Base-by-base conservation (phyloP, 208 protist genomes). In the Trypanosoma boissoni region DNA sequence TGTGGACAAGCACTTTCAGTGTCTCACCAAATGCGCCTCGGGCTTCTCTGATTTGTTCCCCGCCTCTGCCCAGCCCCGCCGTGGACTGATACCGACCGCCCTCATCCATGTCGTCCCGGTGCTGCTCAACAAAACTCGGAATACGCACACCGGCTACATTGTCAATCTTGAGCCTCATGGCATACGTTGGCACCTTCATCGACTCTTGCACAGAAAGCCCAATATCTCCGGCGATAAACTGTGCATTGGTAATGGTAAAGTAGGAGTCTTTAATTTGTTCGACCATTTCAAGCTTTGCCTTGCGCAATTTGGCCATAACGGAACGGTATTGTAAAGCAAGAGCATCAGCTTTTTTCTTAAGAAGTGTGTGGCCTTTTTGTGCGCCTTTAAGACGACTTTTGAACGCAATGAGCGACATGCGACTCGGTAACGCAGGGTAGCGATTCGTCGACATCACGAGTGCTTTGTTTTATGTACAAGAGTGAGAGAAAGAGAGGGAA, bases 261-360 rank as follows among this genome's bases (percentile, higher is more conserved):
- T 93, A 92, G 24, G 92, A 84, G 16, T 66, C 74, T 55, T 95
- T 95, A 64, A 95, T 93, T 65, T 94, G 79, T 26, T 94, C 75
- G 28, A 68, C 76, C 70, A 95, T 79, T 31, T 94, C 80, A 4
- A 94, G 68, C 62, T 97, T 96, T 0, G 87, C 83, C 14, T 87
- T 78, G 39, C 83, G 92, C 60, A 99, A 97, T 50, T 99, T 86
- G 18, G 73, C 78, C 66, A 99, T 80, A 58, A 99, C 91, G 21
- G 70, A 45, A 58, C 98, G 86, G 83, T 99, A 99, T 39, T 94
- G 84, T 54, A 99, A 68, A 14, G 83, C 94, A n/a, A 99, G 86
- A 14, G 99, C 99, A 78, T 99, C 99, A 21, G 94, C 84, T 79
- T 99, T 99, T 74, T 99, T 99, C 84, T 99, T 99, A 26, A 99